Evolutionary conservation across 306 rosid species (phyloP).

Genomic region (Castanea sativa): DNA sequence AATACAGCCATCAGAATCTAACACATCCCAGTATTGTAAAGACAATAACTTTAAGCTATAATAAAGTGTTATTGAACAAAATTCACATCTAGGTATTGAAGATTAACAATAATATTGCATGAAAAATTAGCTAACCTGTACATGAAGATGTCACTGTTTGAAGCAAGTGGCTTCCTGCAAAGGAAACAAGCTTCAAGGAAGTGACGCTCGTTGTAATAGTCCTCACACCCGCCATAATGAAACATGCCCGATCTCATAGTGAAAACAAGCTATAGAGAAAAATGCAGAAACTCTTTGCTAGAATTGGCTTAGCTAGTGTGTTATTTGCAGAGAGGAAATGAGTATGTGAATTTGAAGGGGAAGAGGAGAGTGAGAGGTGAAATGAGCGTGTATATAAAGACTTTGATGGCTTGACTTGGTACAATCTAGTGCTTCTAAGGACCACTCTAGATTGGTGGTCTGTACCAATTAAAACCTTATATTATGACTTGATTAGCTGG

Average conservation of each 20-base stretch:
- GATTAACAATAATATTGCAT: background rate
- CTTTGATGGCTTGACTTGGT: slow-evolving; percentile 10
- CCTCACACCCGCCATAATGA: slow-evolving; percentile 45
- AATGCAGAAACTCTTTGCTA: slow-evolving; percentile 5
- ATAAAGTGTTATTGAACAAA: background rate
- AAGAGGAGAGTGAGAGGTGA: background rate
- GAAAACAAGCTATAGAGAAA: background rate
- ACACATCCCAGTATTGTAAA: background rate
- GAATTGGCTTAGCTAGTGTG: background rate
- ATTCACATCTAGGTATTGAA: slow-evolving; percentile 9
- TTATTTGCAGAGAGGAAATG: background rate
- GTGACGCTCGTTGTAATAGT: slow-evolving; percentile 55
- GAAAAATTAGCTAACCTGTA: slow-evolving; percentile 51
- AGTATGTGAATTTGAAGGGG: background rate
- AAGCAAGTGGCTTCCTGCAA: slow-evolving; percentile 67
- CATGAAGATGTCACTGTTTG: slow-evolving; percentile 82
- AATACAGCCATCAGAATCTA: slow-evolving; percentile 20
- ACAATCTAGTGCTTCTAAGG: slow-evolving; percentile 2
- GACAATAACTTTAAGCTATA: background rate
- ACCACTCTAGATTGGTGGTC: background rate
- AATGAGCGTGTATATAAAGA: slow-evolving; percentile 43
- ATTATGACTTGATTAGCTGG: slow-evolving; percentile 6
- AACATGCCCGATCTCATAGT: slow-evolving; percentile 50
- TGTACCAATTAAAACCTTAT: background rate
- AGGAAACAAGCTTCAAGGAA: slow-evolving; percentile 85